These are phyloP conservation scores for Collybiopsis luxurians DNA, from an alignment of 768 basidiomycete species.

Conservation along the genomic window DNA sequence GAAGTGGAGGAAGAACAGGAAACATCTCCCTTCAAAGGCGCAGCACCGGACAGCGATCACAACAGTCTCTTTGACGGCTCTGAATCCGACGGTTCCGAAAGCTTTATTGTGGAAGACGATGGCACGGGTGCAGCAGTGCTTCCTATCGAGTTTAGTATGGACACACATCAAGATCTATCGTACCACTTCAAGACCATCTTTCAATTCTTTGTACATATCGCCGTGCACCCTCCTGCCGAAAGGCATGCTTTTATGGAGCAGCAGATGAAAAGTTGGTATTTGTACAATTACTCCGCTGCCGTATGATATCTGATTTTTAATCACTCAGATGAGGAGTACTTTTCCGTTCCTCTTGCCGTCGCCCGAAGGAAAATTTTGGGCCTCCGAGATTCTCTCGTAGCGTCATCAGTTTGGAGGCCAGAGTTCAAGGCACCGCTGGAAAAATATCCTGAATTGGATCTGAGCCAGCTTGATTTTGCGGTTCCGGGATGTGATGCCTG, in stretches of 20 bases:
- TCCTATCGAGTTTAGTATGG: conserved; percentile 82
- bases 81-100: conserved; percentile 24
- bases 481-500: conserved; percentile 80
- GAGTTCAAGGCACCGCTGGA: conserved; percentile 65
- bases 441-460: conserved; percentile 61
- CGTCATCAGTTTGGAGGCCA: conserved; percentile 82
- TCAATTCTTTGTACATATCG: conserved; percentile 83
- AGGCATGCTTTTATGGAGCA: conserved; percentile 54
- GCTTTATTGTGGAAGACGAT: conserved; percentile 69
- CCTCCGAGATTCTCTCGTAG: conserved; percentile 70
- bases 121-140: conserved; percentile 40
- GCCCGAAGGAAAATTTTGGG: conserved; percentile 70
- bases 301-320: background rate
- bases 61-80: conserved; percentile 37
- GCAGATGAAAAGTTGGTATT: conserved; percentile 45
- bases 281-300: background rate
- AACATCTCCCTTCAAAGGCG: conserved; percentile 41
- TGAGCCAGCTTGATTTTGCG: conserved; percentile 51
- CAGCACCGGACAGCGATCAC: conserved; percentile 36
- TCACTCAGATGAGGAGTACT: conserved; percentile 59
- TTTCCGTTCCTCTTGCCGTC: conserved; percentile 64
- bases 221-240: conserved; percentile 52
- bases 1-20: conserved; percentile 26
- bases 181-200: conserved; percentile 87
- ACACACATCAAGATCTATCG: conserved; percentile 67